A percentile compares a stretch with the other conserved stretches of the same genome.
Evolutionary conservation across 1,284 basidiomycete genomes (phyloP).

Genomic region (Schizopora paradoxa): DNA sequence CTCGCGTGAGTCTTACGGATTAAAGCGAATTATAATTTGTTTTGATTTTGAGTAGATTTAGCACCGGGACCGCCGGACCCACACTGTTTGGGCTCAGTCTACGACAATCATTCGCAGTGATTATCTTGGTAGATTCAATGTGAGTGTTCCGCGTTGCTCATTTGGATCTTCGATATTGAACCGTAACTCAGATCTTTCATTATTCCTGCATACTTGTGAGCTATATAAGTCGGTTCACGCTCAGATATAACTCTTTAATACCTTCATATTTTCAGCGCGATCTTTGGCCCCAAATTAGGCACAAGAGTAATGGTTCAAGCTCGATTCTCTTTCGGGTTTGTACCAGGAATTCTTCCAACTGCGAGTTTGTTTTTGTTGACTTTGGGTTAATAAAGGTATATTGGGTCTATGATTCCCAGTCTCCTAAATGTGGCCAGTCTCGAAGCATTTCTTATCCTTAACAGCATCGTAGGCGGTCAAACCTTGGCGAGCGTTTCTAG

Average conservation of each 20-base stretch:
- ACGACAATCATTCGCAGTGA: slow-evolving; percentile 44
- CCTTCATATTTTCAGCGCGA: slow-evolving; percentile 35
- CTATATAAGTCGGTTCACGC: no score
- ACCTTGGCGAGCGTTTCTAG: slow-evolving; percentile 57
- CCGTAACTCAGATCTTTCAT: slow-evolving; percentile 24
- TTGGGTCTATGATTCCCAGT: slow-evolving; percentile 56
- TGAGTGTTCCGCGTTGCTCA: slow-evolving; percentile 29
- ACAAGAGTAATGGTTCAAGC: slow-evolving; percentile 59
- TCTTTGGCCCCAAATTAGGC: slow-evolving; percentile 57
- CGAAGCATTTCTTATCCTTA: slow-evolving; percentile 68
- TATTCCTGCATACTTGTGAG: slow-evolving; percentile 52
- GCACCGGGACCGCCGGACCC: slow-evolving; percentile 54
- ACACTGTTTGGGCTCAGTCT: slow-evolving; percentile 53
- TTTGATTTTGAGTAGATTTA: slow-evolving; percentile 32
- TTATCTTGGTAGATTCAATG: slow-evolving; percentile 51
- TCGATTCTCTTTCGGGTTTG: slow-evolving; percentile 49
- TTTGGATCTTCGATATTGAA: slow-evolving; percentile 9
- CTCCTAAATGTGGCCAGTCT: slow-evolving; percentile 58
- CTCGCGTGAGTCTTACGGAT: slow-evolving; percentile 37
- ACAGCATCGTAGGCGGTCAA: slow-evolving; percentile 73
- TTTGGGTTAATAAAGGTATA: slow-evolving; percentile 51
- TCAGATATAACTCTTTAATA: no score
- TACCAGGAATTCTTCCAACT: slow-evolving; percentile 2
- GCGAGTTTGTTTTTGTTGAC: no score
- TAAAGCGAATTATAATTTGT: neutral